These are phyloP conservation scores for Paecilomyces dactylethromorphus DNA, from an alignment of 2,329 filamentous ascomycete genomes.

Conservation along the genomic window DNA sequence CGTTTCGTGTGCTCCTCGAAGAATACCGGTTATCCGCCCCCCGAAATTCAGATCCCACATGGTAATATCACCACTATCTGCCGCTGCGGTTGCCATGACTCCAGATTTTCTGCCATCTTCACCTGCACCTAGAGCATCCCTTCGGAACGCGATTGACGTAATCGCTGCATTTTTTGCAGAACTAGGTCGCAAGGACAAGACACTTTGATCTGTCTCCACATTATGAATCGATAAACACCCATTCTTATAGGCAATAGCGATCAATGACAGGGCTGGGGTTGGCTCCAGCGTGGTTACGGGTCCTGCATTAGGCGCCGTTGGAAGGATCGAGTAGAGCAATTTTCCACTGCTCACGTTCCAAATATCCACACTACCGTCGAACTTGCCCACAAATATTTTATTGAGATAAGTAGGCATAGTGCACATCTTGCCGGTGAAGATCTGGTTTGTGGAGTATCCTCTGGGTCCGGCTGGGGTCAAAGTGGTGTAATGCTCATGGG, in stretches of 20 bases:
- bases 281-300: slow-evolving; percentile 82
- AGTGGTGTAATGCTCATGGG: slow-evolving; percentile 84
- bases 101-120: slow-evolving; percentile 78
- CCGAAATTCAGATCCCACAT: slow-evolving; percentile 94
- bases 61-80: slow-evolving; percentile 75
- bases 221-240: slow-evolving; percentile 77
- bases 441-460: slow-evolving; percentile 52
- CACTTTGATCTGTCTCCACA: slow-evolving; percentile 66
- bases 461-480: slow-evolving; percentile 55
- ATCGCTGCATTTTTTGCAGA: slow-evolving; percentile 57
- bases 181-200: slow-evolving; percentile 64
- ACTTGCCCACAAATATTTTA: slow-evolving; percentile 84
- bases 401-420: slow-evolving; percentile 94
- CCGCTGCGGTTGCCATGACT: slow-evolving; percentile 87
- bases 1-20: slow-evolving; percentile 76
- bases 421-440: slow-evolving; percentile 71
- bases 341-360: slow-evolving; percentile 95
- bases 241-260: slow-evolving; percentile 80
- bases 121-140: slow-evolving; percentile 80
- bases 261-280: slow-evolving; percentile 72
- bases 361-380: slow-evolving; percentile 86
- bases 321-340: slow-evolving; percentile 81
- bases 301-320: slow-evolving; percentile 65
- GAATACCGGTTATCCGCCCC: slow-evolving; percentile 75
- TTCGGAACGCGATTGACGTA: slow-evolving; percentile 82